Evolutionary conservation across 805 yeast species (phyloP).

Genomic region (Pichia manshurica): DNA sequence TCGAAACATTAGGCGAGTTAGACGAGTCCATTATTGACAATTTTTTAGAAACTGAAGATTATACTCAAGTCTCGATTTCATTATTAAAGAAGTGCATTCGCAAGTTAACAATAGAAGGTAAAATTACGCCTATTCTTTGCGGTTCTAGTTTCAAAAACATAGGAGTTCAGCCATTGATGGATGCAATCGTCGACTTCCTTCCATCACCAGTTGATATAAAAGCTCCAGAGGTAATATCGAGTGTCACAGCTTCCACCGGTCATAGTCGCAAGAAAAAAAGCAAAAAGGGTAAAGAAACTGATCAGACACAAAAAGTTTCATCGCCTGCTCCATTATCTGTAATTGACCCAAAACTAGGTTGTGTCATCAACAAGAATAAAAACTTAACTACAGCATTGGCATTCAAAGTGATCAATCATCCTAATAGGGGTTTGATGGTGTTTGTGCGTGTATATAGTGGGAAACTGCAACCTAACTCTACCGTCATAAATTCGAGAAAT

Average conservation of each 20-base stretch:
- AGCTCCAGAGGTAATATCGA: constrained; percentile 45
- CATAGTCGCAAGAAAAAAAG: constrained; percentile 20
- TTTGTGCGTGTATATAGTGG: constrained; percentile 90
- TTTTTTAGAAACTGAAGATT: constrained; percentile 71
- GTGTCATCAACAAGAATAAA: constrained; percentile 51
- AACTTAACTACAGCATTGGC: constrained; percentile 74
- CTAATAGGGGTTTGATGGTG: constrained; percentile 74
- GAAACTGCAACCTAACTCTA: constrained; percentile 52
- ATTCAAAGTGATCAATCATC: constrained; percentile 85
- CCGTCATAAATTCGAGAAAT: constrained; percentile 62
- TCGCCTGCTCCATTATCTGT: constrained; percentile 25
- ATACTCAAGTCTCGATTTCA: constrained; percentile 53
- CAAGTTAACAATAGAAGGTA: constrained; percentile 50
- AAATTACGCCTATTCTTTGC: constrained; percentile 75
- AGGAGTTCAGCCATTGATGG: constrained; percentile 92
- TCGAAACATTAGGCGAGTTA: constrained; percentile 78
- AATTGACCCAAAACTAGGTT: constrained; percentile 40
- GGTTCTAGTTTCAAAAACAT: constrained; percentile 91
- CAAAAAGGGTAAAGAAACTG: constrained; percentile 1
- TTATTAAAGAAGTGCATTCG: constrained; percentile 58
- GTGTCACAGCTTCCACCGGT: constrained; percentile 10
- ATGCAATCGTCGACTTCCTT: constrained; percentile 68
- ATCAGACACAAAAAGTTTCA: not conserved
- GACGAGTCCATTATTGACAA: constrained; percentile 75
- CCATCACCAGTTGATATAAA: constrained; percentile 74